phyloP scores from a whole-genome alignment of 495 filamentous ascomycete species.

The Cryomyces minteri region DNA sequence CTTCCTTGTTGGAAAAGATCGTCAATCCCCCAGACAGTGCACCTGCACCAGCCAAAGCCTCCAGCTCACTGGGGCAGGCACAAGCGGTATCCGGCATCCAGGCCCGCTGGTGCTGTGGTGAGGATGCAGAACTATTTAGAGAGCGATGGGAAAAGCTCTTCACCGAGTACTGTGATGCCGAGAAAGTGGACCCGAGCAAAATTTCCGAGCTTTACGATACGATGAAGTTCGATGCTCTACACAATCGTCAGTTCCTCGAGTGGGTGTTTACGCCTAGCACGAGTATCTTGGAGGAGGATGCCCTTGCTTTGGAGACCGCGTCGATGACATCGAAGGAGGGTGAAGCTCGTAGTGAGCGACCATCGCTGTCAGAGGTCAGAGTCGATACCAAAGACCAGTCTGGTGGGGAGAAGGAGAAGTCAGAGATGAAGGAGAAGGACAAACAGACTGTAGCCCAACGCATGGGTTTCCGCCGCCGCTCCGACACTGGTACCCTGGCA shows the following conservation, averaged over 20 bases:
- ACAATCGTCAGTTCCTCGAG: slow-evolving; percentile 93
- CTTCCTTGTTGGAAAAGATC: slow-evolving; percentile 34
- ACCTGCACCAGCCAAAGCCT: slow-evolving; percentile 20
- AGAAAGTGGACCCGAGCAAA: slow-evolving; percentile 96
- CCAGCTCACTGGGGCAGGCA: slow-evolving; percentile 32
- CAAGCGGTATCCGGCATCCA: slow-evolving; percentile 53
- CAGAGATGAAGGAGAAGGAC: slow-evolving; percentile 1
- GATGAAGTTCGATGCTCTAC: slow-evolving; percentile 97
- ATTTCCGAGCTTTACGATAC: slow-evolving; percentile 96
- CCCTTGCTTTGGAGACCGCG: background rate
- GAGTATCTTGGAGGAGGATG: slow-evolving; percentile 40
- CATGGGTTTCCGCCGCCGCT: slow-evolving; percentile 20
- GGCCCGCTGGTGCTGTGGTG: slow-evolving; percentile 86
- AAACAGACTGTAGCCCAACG: slow-evolving; percentile 16
- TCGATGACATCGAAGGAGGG: slow-evolving; percentile 1
- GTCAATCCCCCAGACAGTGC: slow-evolving; percentile 10
- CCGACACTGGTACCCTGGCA: slow-evolving; percentile 7
- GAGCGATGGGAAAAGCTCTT: slow-evolving; percentile 99
- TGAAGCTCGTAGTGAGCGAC: background rate
- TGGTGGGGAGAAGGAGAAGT: background rate
- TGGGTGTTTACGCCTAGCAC: slow-evolving; percentile 84
- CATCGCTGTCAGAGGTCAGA: background rate
- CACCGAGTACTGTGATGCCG: slow-evolving; percentile 83
- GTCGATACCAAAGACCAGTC: background rate
- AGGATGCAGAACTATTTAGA: slow-evolving; percentile 85